Evolutionary conservation across 1,139 yeast species (phyloP).

Genomic region (Torulaspora globosa): DNA sequence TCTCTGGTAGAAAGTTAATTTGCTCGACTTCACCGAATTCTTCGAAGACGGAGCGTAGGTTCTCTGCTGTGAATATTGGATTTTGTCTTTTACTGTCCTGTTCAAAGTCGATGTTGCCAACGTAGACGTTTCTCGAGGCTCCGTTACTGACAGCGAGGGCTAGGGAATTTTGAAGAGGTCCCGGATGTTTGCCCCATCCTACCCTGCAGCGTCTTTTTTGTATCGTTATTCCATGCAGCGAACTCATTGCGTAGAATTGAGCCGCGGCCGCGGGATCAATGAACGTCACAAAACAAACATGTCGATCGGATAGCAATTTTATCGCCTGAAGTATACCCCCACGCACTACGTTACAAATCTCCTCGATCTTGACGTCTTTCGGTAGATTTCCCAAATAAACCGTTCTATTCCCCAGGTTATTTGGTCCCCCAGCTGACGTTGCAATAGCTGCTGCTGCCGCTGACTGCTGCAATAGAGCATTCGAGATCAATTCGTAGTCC

Average conservation of each 20-base stretch:
- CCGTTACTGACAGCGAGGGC: slow-evolving; percentile 89
- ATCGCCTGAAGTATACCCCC: slow-evolving; percentile 83
- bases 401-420: slow-evolving; percentile 85
- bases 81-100: slow-evolving; percentile 24
- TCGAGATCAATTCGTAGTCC: slow-evolving; percentile 43
- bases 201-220: slow-evolving; percentile 79
- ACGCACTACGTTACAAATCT: slow-evolving; percentile 87
- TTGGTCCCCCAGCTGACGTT: slow-evolving; percentile 72
- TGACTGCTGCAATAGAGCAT: slow-evolving; percentile 57
- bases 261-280: slow-evolving; percentile 91
- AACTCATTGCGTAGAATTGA: slow-evolving; percentile 85
- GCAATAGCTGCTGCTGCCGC: slow-evolving; percentile 79
- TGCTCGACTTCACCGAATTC: slow-evolving; percentile 93
- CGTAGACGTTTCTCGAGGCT: slow-evolving; percentile 85
- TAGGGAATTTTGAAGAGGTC: slow-evolving; percentile 78
- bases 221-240: slow-evolving; percentile 73
- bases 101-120: slow-evolving; percentile 59
- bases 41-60: slow-evolving; percentile 67
- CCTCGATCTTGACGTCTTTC: slow-evolving; percentile 81
- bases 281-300: slow-evolving; percentile 89
- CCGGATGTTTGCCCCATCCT: slow-evolving; percentile 97
- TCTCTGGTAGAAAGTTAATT: slow-evolving; percentile 77
- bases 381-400: slow-evolving; percentile 87
- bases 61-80: slow-evolving; percentile 42
- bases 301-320: slow-evolving; percentile 75